Evolutionary conservation across 1,284 basidiomycete genomes (phyloP), one percentile per base, ranked within the genome.

Genomic region (Exobasidium cylindrosporum): DNA sequence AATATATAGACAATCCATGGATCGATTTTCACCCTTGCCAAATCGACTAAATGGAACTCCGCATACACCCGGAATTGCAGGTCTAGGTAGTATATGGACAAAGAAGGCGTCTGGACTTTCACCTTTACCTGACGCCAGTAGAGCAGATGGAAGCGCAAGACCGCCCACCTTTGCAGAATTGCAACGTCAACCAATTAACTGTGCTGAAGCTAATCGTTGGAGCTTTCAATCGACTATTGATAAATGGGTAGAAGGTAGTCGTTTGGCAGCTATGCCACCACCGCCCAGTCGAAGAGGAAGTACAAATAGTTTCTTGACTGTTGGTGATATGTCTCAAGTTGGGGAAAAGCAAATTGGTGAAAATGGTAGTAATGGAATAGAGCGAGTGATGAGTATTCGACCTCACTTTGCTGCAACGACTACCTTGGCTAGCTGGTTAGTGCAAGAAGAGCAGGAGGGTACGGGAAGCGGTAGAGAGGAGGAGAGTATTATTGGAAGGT

Each of bases 351-450:
- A 14, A 11, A 45, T 17, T 11, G 43, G 3, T 45, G 4, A 14
- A 43, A 43, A 43, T 10, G 23, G 43, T 11, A 26, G n/a, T 2
- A 50, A 56, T 1, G 44, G 40, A 3, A 13, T 71, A 30, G 66
- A 67, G n/a, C 70, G 71, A 6, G 66, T 68, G 29, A 66, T 68
- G 3, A 73, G 73, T 54, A 72, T 76, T 29, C 65, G 67, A 26
- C 74, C 74, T 31, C 71, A 74, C 17, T 75, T 75, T 59, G 67
- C 54, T 21, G 66, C 74, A 14, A 68, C 67, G 7, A 76, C 74
- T 5, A 63, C 70, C 29, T 66, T 76, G 14, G 62, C 70, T 35
- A 73, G 63, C 63, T 76, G 74, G 74, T 69, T 75, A 2, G 61
- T 64, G 14, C 11, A 60, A 29, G 57, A 58, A 29, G 26, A 50